Evolutionary conservation across 306 rosid species (phyloP).

Genomic region (Gastrolobium bilobum): DNA sequence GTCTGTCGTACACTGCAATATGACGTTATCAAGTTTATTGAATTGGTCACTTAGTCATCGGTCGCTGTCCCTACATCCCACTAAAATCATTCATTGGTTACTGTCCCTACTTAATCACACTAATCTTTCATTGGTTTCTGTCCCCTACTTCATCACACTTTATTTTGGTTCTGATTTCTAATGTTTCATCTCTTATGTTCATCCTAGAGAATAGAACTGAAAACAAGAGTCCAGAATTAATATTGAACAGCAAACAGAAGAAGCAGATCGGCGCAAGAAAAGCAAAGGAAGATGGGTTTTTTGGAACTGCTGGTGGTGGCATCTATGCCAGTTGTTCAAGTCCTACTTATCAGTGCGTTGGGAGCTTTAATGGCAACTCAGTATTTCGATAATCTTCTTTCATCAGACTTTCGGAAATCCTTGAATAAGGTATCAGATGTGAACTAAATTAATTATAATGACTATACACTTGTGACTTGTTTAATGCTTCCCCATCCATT

Average conservation of each 20-base stretch:
- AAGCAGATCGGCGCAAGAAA: not conserved
- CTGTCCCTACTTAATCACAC: not conserved
- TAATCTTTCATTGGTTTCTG: too few species aligned
- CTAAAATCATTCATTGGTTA: not conserved
- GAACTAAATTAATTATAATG: not conserved
- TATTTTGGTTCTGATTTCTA: not conserved
- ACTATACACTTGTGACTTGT: not conserved
- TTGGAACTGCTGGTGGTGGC: constrained; percentile 72
- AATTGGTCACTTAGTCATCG: not conserved
- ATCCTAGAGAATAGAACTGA: not conserved
- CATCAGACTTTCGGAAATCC: constrained; percentile 61
- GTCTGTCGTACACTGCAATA: not conserved
- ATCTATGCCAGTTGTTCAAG: constrained; percentile 78
- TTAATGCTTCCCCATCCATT: constrained; percentile 18
- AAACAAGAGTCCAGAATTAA: not conserved
- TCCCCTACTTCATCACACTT: too few species aligned
- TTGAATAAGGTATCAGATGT: constrained; percentile 71
- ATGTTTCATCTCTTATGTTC: constrained; percentile 4
- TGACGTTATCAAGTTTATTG: not conserved
- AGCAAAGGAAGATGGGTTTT: constrained; percentile 67
- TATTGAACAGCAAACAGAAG: not conserved
- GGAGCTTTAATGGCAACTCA: constrained; percentile 85
- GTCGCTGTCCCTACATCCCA: not conserved
- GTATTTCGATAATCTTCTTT: constrained; percentile 68
- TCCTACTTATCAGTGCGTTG: constrained; percentile 70